These are phyloP conservation scores for Lactarius trivialis DNA, from an alignment of 768 basidiomycete species.

Conservation along the genomic window DNA sequence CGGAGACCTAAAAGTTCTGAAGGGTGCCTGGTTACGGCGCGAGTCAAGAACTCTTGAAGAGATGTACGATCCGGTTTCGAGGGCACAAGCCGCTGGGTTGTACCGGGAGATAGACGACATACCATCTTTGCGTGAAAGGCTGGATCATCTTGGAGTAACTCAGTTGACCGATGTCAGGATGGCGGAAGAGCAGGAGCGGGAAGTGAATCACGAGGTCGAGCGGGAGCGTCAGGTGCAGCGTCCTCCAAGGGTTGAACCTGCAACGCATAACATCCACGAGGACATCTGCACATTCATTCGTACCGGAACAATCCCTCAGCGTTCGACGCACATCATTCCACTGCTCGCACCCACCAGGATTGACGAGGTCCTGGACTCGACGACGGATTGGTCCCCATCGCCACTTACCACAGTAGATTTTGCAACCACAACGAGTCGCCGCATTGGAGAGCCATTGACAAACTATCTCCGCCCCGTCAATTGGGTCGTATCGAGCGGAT, in stretches of 20 bases:
- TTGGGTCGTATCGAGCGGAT: constrained; percentile 11
- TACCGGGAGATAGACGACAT: background rate
- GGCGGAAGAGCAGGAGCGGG: constrained; percentile 11
- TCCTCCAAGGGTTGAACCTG: background rate
- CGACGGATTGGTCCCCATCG: background rate
- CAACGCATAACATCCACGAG: background rate
- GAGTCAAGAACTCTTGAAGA: background rate
- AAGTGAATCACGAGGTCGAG: constrained; percentile 4
- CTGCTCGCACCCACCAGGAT: background rate
- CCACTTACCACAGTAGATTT: constrained; percentile 1
- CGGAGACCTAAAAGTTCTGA: background rate
- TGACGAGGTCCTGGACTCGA: background rate
- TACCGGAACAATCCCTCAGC: background rate
- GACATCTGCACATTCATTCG: background rate
- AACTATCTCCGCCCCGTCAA: constrained; percentile 13
- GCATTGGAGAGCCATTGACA: background rate
- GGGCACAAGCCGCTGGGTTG: background rate
- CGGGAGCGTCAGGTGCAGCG: background rate
- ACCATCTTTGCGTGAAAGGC: background rate
- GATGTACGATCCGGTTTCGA: background rate
- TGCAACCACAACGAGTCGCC: background rate
- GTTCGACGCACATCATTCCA: background rate
- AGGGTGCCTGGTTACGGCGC: background rate
- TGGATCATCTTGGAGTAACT: background rate
- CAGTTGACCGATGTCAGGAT: background rate